Percentiles rank a stretch among this genome's conserved stretches.
These are phyloP conservation scores for Pythium angustatum DNA, from an alignment of 352 stramenopile genomes.

Conservation along the genomic window DNA sequence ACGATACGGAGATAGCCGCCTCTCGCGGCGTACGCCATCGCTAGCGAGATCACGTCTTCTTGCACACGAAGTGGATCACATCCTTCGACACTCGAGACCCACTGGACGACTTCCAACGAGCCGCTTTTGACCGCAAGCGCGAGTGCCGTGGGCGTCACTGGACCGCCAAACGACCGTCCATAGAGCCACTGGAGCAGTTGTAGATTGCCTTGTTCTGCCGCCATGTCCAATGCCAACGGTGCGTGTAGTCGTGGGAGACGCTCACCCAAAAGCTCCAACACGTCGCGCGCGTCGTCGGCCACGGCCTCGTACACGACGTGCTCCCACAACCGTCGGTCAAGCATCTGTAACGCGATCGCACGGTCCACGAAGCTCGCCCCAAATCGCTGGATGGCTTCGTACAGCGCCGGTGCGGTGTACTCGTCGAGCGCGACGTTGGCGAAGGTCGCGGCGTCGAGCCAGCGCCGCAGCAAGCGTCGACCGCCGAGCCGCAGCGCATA, in stretches of 20 bases:
- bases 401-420: neutral
- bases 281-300: neutral
- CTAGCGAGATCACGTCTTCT: neutral
- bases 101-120: neutral
- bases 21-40: neutral
- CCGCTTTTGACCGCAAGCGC: neutral
- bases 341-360: neutral
- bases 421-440: neutral
- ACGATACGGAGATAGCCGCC: neutral
- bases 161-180: too few species aligned
- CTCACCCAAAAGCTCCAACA: neutral
- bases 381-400: neutral
- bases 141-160: neutral
- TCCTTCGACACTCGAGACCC: too few species aligned
- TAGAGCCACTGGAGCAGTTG: neutral
- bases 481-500: neutral
- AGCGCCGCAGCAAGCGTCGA: neutral
- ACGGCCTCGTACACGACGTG: neutral
- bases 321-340: neutral
- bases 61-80: too few species aligned
- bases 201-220: slow-evolving; percentile 1
- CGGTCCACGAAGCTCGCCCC: neutral
- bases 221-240: neutral
- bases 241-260: neutral
- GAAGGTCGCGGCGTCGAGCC: neutral